Percentiles rank a stretch among this genome's conserved stretches.
Evolutionary conservation across 306 rosid genomes (phyloP).

Genomic region (Dalbergia cochinchinensis): DNA sequence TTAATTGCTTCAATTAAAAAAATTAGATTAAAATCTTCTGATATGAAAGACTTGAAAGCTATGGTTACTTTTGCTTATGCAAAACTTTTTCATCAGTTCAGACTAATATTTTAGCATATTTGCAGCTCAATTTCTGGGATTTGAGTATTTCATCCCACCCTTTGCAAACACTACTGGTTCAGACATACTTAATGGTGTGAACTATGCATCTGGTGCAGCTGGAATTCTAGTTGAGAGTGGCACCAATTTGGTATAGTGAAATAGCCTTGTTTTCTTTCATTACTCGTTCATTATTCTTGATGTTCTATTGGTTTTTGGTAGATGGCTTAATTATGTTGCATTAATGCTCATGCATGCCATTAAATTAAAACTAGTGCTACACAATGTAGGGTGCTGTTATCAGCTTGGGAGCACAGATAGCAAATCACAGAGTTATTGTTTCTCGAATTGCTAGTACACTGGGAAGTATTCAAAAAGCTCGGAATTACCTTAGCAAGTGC

Average conservation of each 20-base stretch:
- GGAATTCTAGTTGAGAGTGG: conserved; percentile 45
- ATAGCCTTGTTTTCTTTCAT: background rate
- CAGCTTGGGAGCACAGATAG: conserved; percentile 52
- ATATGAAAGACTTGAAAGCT: background rate
- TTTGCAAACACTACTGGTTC: conserved; percentile 43
- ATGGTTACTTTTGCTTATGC: background rate
- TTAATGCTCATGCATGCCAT: background rate
- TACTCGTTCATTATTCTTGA: background rate
- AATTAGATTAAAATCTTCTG: no score
- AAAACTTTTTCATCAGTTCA: background rate
- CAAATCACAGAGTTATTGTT: conserved; percentile 47
- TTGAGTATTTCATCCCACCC: conserved; percentile 49
- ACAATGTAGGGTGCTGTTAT: conserved; percentile 55
- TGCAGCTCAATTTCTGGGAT: conserved; percentile 48
- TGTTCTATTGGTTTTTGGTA: conserved; percentile 17
- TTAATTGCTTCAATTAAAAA: background rate
- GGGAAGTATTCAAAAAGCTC: conserved; percentile 31
- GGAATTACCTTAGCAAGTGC: conserved; percentile 54
- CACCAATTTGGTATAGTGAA: background rate
- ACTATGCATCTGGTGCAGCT: conserved; percentile 55
- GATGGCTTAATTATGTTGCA: background rate
- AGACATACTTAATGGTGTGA: conserved; percentile 55
- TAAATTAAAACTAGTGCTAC: background rate
- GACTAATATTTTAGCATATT: background rate
- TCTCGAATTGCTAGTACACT: conserved; percentile 33